Conservation (phyloP, 2,329 filamentous ascomycete species). For the Rhynchosporium graminicola region DNA sequence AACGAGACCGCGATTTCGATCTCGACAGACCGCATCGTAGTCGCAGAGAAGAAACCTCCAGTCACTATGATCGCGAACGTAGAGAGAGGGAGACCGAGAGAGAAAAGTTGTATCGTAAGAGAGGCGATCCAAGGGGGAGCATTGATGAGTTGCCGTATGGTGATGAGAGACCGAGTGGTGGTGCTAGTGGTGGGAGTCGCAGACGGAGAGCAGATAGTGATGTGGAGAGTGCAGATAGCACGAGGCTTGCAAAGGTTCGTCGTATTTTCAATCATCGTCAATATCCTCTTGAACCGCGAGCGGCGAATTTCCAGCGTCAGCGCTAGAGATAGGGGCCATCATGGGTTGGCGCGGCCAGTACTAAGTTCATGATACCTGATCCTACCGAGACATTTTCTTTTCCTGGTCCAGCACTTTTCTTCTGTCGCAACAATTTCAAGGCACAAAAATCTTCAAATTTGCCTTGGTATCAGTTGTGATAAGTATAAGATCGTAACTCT, state of each 20-base stretch:
- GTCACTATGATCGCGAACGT: constrained; percentile 81
- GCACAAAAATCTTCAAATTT: neutral
- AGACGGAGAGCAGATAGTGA: constrained; percentile 80
- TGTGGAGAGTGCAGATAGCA: constrained; percentile 59
- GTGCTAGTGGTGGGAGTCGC: constrained; percentile 55
- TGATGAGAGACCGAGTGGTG: constrained; percentile 58
- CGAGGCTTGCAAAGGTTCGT: constrained; percentile 63
- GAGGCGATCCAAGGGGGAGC: constrained; percentile 71
- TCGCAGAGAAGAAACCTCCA: constrained; percentile 60
- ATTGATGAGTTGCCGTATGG: constrained; percentile 92
- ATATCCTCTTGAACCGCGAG: too few relatives aligned
- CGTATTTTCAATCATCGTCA: neutral
- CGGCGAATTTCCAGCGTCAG: neutral
- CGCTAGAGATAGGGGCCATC: neutral
- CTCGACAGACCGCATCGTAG: constrained; percentile 47
- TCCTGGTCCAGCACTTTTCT: neutral
- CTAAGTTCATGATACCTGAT: constrained; percentile 3
- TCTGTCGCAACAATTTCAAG: neutral
- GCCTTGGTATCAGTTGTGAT: too few relatives aligned
- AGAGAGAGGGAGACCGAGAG: constrained; percentile 87
- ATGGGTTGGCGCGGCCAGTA: neutral
- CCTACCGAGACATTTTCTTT: neutral
- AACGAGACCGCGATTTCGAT: constrained; percentile 39
- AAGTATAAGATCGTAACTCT: neutral
- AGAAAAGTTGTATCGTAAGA: constrained; percentile 83